Evolutionary conservation across 768 basidiomycete genomes (phyloP).

Genomic region (Psilocybe cubensis): DNA sequence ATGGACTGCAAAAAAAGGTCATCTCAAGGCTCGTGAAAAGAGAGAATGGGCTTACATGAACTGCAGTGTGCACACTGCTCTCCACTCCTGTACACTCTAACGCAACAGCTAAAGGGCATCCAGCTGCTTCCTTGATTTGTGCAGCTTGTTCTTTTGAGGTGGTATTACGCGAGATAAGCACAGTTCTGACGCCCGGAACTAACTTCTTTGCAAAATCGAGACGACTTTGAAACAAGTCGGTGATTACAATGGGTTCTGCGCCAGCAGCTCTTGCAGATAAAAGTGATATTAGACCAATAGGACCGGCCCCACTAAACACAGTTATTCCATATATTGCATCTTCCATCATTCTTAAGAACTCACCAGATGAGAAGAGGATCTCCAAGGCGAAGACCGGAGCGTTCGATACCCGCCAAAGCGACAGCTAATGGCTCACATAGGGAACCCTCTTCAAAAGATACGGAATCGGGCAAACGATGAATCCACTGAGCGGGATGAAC

Average conservation of each 20-base stretch:
- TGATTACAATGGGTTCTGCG: slow-evolving; percentile 71
- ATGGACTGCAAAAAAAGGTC: slow-evolving; percentile 45
- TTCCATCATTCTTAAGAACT: neutral
- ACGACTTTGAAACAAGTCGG: slow-evolving; percentile 66
- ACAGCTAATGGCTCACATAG: slow-evolving; percentile 72
- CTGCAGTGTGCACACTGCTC: slow-evolving; percentile 61
- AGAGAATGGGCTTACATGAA: slow-evolving; percentile 44
- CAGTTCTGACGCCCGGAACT: slow-evolving; percentile 59
- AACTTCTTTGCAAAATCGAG: slow-evolving; percentile 68
- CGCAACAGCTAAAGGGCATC: slow-evolving; percentile 49
- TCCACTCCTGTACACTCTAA: slow-evolving; percentile 71
- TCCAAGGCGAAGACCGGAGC: slow-evolving; percentile 65
- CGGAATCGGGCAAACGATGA: slow-evolving; percentile 61
- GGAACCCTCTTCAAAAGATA: slow-evolving; percentile 70
- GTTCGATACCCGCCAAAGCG: slow-evolving; percentile 69
- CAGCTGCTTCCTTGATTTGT: slow-evolving; percentile 55
- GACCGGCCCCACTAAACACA: slow-evolving; percentile 59
- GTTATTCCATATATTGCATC: neutral
- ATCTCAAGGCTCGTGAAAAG: neutral
- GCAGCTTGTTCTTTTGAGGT: slow-evolving; percentile 53
- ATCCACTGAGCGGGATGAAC: slow-evolving; percentile 71
- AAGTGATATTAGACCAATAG: slow-evolving; percentile 65
- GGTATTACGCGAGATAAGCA: slow-evolving; percentile 53
- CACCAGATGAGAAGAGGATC: slow-evolving; percentile 68
- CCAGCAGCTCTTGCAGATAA: slow-evolving; percentile 70